Evolutionary conservation across 176 grass and related monocot species (phyloP).

Genomic region (Avena insularis): DNA sequence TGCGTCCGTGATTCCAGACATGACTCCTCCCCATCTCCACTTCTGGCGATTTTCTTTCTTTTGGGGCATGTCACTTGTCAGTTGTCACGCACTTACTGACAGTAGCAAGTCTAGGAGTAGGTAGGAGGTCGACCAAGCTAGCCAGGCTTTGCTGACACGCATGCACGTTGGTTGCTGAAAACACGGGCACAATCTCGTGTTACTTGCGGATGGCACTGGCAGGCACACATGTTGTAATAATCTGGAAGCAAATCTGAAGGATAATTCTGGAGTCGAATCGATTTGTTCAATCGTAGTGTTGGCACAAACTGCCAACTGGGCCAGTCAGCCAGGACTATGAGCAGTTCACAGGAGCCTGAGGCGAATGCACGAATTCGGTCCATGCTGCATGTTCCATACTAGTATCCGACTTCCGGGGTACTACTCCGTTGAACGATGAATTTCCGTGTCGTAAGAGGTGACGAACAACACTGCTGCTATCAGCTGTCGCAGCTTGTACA

Average conservation of each 20-base stretch:
- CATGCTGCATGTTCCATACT: not conserved
- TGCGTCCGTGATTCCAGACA: constrained; percentile 52
- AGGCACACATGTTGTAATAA: not conserved
- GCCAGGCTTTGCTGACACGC: not conserved
- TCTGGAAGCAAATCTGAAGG: not conserved
- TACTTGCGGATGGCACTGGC: not conserved
- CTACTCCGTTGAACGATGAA: not conserved
- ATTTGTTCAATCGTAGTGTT: not conserved
- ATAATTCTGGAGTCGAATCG: not conserved
- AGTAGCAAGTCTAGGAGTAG: not conserved
- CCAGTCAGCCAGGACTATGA: not conserved
- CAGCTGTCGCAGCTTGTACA: not conserved
- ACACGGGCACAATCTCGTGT: constrained; percentile 1
- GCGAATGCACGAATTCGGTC: not conserved
- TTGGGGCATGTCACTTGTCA: not conserved
- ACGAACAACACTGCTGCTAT: not conserved
- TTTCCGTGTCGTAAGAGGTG: not conserved
- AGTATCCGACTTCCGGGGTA: not conserved
- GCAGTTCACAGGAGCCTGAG: too few relatives aligned
- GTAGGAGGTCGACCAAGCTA: not conserved
- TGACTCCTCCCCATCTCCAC: constrained; percentile 22
- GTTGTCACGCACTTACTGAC: not conserved
- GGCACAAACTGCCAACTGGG: not conserved
- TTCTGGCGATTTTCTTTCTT: not conserved
- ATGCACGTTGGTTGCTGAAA: not conserved